Conservation (phyloP, 1,139 yeast genomes). For the Sugiyamaella neomexicana region DNA sequence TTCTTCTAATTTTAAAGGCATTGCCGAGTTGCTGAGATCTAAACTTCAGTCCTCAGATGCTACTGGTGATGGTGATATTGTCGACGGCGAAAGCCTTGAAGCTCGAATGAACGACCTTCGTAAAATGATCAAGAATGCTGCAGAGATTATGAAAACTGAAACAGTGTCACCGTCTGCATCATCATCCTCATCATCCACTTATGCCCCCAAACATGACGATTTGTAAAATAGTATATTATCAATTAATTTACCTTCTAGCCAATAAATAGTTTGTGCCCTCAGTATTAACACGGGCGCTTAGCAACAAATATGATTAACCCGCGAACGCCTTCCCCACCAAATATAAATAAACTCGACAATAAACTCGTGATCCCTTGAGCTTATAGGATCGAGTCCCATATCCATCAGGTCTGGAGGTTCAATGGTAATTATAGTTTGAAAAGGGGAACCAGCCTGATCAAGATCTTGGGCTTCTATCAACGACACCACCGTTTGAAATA, state of each 20-base stretch:
- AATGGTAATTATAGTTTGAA: slow-evolving; percentile 41
- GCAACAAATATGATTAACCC: slow-evolving; percentile 35
- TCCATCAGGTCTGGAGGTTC: slow-evolving; percentile 53
- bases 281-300: slow-evolving; percentile 21
- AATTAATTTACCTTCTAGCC: neutral
- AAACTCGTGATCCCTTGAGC: slow-evolving; percentile 57
- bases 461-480: slow-evolving; percentile 26
- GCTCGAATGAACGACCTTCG: slow-evolving; percentile 11
- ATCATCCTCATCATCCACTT: slow-evolving; percentile 4
- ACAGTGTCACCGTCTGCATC: neutral
- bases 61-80: neutral
- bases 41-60: slow-evolving; percentile 3
- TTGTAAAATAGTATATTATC: slow-evolving; percentile 17
- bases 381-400: slow-evolving; percentile 76
- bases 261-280: too few relatives aligned
- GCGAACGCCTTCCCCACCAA: slow-evolving; percentile 56
- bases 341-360: slow-evolving; percentile 51
- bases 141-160: slow-evolving; percentile 6
- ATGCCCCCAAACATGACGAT: slow-evolving; percentile 21
- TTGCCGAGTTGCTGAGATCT: slow-evolving; percentile 14
- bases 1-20: slow-evolving; percentile 11
- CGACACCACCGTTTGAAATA: slow-evolving; percentile 29
- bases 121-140: slow-evolving; percentile 15
- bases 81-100: slow-evolving; percentile 10
- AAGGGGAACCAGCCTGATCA: slow-evolving; percentile 20